Percentiles rank a stretch among this genome's conserved stretches.
Conservation (phyloP, 2,329 filamentous ascomycete genomes). For the Aureobasidium sp. region DNA sequence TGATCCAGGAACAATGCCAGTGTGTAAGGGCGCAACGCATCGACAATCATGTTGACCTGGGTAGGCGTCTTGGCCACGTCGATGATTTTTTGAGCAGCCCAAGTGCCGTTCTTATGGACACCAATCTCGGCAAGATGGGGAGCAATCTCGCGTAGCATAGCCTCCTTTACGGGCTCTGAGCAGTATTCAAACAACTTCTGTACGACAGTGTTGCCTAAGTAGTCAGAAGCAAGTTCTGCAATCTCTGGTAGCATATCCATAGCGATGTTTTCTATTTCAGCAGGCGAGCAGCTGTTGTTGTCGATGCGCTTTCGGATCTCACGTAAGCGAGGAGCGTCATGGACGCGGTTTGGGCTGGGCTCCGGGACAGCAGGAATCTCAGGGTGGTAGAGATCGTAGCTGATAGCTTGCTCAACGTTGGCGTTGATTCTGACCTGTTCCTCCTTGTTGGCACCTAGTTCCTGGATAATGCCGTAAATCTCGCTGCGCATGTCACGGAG, state of each 20-base stretch:
- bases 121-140: conserved; percentile 94
- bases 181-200: conserved; percentile 98
- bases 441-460: conserved; percentile 77
- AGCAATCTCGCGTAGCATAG: conserved; percentile 80
- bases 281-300: conserved; percentile 75
- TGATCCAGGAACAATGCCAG: conserved; percentile 92
- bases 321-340: conserved; percentile 87
- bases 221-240: conserved; percentile 88
- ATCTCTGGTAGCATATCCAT: conserved; percentile 94
- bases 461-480: conserved; percentile 75
- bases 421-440: conserved; percentile 64
- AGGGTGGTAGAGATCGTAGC: conserved; percentile 60
- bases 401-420: conserved; percentile 68
- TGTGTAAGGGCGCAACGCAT: conserved; percentile 75
- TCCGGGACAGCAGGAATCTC: conserved; percentile 89
- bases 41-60: conserved; percentile 78
- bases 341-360: conserved; percentile 76
- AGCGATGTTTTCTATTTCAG: conserved; percentile 88
- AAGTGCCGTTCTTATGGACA: conserved; percentile 98
- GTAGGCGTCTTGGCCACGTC: conserved; percentile 79
- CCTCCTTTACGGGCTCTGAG: conserved; percentile 79
- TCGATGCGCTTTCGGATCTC: conserved; percentile 98
- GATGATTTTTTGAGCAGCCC: conserved; percentile 99
- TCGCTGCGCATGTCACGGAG: conserved; percentile 72
- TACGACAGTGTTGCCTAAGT: conserved; percentile 97